Base-by-base conservation (phyloP, 768 basidiomycete genomes). In the Coprinellus aureogranulatus region DNA sequence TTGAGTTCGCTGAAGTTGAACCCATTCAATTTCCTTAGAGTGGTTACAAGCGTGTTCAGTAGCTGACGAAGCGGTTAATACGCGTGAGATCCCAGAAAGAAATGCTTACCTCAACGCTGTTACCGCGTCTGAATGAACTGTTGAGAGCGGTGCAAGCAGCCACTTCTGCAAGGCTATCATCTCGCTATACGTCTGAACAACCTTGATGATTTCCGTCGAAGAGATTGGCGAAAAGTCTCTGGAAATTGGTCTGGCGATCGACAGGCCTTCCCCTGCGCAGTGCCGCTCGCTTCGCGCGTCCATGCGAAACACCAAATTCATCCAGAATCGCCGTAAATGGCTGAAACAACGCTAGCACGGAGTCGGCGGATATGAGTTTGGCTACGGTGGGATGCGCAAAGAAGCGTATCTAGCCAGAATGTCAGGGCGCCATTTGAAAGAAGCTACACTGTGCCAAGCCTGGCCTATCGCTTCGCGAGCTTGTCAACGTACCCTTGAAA, bases 401-500 rank as follows among this genome's bases (percentile, higher is more conserved):
- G 70, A 98, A 91, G 60, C 94, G 92, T 14, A 98, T 88, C 95
- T 98, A 34, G 48, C 11, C 25, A 49, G 39, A 65, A 44, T 60
- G 59, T 55, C 23, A 60, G 54, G 23, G 45, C 39, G 39, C 57
- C 49, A 12, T n/a, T 5, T 28, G 12, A 11, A 45, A 18, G 4
- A 30, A 22, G 26, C 27, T 55, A 14, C 53, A 76, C 92, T 72
- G 96, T 94, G 62, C 89, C 89, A 67, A 94, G 78, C 59, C 95
- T 84, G 45, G 90, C 87, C 63, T 95, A 90, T 64, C 92, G 81
- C 96, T 95, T 98, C 54, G 90, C 85, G 26, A 94, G 75, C 61
- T 90, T 90, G 72, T 97, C 94, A 22, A 98, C 77, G 68, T 87
- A 92, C 2, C 84, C 81, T 65, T 94, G 91, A 69, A 98, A 97